Conservation (phyloP, 1,139 yeast species). For the Cylindricascospora bacillispora region DNA sequence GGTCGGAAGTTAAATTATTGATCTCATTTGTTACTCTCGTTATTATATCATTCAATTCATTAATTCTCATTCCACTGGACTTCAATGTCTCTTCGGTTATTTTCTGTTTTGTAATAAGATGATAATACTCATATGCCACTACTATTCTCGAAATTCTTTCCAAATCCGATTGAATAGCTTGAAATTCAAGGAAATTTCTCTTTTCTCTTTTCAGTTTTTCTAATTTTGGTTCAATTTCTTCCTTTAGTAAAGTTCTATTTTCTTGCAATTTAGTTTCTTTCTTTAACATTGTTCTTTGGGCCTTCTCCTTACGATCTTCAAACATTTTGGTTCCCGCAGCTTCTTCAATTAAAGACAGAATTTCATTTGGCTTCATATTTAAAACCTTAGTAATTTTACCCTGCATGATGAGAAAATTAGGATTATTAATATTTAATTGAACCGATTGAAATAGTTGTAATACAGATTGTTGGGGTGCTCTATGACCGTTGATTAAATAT, state of each 20-base stretch:
- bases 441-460: constrained; percentile 85
- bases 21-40: constrained; percentile 45
- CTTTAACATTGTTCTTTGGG: constrained; percentile 81
- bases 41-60: constrained; percentile 27
- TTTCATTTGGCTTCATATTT: constrained; percentile 90
- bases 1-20: constrained; percentile 45
- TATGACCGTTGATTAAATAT: constrained; percentile 87
- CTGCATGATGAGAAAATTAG: constrained; percentile 95
- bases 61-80: constrained; percentile 25
- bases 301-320: constrained; percentile 86
- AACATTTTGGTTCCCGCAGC: constrained; percentile 97
- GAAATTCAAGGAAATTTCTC: constrained; percentile 71
- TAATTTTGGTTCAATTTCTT: constrained; percentile 88
- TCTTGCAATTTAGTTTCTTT: constrained; percentile 77
- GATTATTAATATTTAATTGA: constrained; percentile 90
- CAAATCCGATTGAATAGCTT: constrained; percentile 68
- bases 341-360: constrained; percentile 83
- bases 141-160: constrained; percentile 66
- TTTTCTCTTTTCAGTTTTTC: constrained; percentile 73
- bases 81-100: constrained; percentile 30
- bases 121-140: constrained; percentile 61
- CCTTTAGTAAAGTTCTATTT: constrained; percentile 56
- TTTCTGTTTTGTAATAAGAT: constrained; percentile 32
- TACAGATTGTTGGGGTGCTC: constrained; percentile 92
- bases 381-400: constrained; percentile 95